phyloP scores from a whole-genome alignment of 305 asterid species.

The Ajuga reptans region DNA sequence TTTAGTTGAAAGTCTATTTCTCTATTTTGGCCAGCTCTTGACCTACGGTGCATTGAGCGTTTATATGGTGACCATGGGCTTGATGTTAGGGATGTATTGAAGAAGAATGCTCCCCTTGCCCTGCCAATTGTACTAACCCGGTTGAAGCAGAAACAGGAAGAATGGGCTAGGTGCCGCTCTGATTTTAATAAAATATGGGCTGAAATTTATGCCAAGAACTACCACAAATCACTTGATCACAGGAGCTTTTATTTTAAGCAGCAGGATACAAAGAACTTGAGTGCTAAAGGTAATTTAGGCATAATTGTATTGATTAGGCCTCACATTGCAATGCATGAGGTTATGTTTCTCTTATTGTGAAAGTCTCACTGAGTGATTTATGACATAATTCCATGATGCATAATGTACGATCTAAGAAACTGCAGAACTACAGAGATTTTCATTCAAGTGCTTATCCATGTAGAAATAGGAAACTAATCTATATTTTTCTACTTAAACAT shows the following conservation, averaged over 20 bases:
- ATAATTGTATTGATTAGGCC: conserved; percentile 12
- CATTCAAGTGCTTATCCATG: not conserved
- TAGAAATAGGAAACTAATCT: not conserved
- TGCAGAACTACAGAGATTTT: not conserved
- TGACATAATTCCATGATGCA: not conserved
- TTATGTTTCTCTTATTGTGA: no score
- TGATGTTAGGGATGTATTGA: conserved; percentile 81
- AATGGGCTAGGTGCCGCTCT: conserved; percentile 81
- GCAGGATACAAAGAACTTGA: conserved; percentile 89
- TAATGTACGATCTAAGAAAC: not conserved
- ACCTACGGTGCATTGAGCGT: conserved; percentile 89
- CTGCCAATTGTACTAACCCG: conserved; percentile 84
- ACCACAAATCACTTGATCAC: conserved; percentile 94
- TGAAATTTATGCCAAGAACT: conserved; percentile 76
- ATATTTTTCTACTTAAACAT: not conserved
- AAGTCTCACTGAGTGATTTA: no score
- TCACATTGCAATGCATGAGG: not conserved
- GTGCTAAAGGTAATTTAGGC: conserved; percentile 73
- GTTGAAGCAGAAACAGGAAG: conserved; percentile 93
- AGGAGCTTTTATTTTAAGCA: conserved; percentile 94
- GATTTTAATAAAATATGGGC: conserved; percentile 96
- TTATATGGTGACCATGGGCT: conserved; percentile 95
- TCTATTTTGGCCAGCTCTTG: conserved; percentile 45
- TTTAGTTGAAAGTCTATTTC: conserved; percentile 22
- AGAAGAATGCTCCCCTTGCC: conserved; percentile 69